Evolutionary conservation across 2,329 filamentous ascomycete genomes (phyloP).

Genomic region (Setomelanomma holmii): DNA sequence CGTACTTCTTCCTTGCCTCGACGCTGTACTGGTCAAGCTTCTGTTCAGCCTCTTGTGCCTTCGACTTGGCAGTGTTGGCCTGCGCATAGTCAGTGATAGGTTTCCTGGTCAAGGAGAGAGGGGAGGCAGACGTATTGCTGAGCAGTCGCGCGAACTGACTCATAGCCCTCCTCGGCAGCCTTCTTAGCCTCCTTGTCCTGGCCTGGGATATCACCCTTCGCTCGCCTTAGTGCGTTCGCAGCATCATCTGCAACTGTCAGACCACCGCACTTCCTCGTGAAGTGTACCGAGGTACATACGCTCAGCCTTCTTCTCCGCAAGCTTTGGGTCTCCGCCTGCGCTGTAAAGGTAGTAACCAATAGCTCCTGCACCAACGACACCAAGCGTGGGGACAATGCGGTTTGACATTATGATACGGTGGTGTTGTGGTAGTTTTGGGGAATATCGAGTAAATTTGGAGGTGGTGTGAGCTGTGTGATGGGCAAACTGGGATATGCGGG

Average conservation of each 20-base stretch:
- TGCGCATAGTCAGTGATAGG: constrained; percentile 30
- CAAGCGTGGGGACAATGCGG: constrained; percentile 34
- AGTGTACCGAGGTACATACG: constrained; percentile 61
- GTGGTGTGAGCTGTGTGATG: constrained; percentile 8
- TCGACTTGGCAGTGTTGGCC: constrained; percentile 48
- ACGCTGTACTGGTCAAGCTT: constrained; percentile 61
- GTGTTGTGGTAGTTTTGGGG: constrained; percentile 9
- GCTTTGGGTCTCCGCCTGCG: constrained; percentile 80
- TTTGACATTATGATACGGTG: constrained; percentile 31
- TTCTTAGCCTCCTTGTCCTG: constrained; percentile 69
- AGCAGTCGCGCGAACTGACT: constrained; percentile 56
- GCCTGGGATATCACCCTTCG: constrained; percentile 72
- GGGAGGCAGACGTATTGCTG: constrained; percentile 37
- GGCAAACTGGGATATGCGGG: constrained; percentile 5
- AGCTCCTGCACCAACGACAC: constrained; percentile 59
- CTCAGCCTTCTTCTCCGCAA: constrained; percentile 86
- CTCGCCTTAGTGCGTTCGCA: constrained; percentile 69
- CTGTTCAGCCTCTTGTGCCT: constrained; percentile 69
- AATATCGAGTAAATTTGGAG: constrained; percentile 3
- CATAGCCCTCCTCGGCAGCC: constrained; percentile 61
- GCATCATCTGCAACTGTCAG: constrained; percentile 70
- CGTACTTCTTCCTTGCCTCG: constrained; percentile 67
- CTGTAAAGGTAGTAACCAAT: constrained; percentile 87
- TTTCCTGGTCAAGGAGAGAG: neutral
- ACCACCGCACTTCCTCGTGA: neutral